Evolutionary conservation across 805 yeast species (phyloP), one percentile per base, ranked within the genome.

Genomic region (Pichia kluyveri): DNA sequence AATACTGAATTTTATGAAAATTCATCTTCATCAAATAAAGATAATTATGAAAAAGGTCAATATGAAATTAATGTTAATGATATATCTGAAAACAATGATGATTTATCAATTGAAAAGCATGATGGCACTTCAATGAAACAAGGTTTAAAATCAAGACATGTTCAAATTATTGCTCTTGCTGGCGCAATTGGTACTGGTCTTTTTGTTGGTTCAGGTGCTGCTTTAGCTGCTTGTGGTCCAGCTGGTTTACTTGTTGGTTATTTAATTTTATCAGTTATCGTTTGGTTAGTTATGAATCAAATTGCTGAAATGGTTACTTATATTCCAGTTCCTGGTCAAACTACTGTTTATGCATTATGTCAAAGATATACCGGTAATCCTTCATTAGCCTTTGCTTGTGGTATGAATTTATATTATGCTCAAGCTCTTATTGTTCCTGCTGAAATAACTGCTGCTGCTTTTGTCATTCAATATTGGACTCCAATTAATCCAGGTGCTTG

Each of bases 171-270:
- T 48, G 83, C 87, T 28, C 71, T 83, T 45, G 87, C 86, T 49
- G 86, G 86, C 56, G 76, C 82, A 48, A 80, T 82, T 53, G 89
- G 89, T 60, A 80, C 86, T 15, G 80, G 79, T 42, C 63, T 75
- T 43, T 72, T 75, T 49, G 68, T 76, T 43, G 79, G 79, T 51
- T 67, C 74, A n/a, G 79, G 79, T 39, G 65, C 69, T 11, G 72
- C 67, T 2, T 56, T 70, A 43, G 51, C 62, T 2, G 51, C 56
- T 1, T 56, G 61, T 49, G 67, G 67, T 6, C 68, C 68, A 11
- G 67, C 63, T 6, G 59, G 57, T 26, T 54, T 79, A 28, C 70
- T 85, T 38, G 65, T 78, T 18, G 79, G 88, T 15, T 85, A 83
- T 60, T 53, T 78, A n/a, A 63, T 79, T 44, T 73, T 84, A 59